phyloP scores from a whole-genome alignment of 2,329 filamentous ascomycete genomes.

The Fusarium setosum region DNA sequence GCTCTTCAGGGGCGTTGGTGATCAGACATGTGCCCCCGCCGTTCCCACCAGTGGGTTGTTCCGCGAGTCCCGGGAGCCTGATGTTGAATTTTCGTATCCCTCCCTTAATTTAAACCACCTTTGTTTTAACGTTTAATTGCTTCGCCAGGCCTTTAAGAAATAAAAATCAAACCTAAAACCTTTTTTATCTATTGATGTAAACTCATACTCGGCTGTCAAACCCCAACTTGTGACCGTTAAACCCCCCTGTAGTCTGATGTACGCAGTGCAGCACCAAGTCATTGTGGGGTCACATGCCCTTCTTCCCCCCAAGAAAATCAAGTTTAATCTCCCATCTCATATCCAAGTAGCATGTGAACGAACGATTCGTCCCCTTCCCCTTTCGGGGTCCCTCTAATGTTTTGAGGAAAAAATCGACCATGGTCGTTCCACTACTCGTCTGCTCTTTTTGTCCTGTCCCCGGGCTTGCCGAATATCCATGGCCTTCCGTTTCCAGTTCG shows the following conservation, averaged over 20 bases:
- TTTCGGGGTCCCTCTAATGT: background rate
- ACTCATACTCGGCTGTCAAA: background rate
- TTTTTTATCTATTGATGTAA: too few relatives aligned
- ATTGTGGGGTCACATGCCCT: background rate
- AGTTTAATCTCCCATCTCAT: constrained; percentile 5
- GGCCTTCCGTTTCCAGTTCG: background rate
- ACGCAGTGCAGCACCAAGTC: background rate
- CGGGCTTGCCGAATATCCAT: background rate
- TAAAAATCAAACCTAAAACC: too few relatives aligned
- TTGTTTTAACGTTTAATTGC: too few relatives aligned
- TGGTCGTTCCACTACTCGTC: background rate
- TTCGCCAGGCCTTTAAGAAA: too few relatives aligned
- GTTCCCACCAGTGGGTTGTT: too few relatives aligned
- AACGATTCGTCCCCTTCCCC: background rate
- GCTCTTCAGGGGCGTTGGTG: background rate
- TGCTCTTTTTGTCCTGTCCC: background rate
- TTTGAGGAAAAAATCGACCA: background rate
- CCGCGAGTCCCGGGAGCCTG: background rate
- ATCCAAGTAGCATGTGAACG: background rate
- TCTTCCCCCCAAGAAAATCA: constrained; percentile 1
- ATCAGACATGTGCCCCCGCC: background rate
- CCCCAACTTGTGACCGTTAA: background rate
- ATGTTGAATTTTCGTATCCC: background rate
- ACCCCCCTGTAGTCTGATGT: background rate
- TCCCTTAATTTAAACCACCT: background rate